Evolutionary conservation across 768 basidiomycete genomes (phyloP).

Genomic region (Tylopilus subfusipes): DNA sequence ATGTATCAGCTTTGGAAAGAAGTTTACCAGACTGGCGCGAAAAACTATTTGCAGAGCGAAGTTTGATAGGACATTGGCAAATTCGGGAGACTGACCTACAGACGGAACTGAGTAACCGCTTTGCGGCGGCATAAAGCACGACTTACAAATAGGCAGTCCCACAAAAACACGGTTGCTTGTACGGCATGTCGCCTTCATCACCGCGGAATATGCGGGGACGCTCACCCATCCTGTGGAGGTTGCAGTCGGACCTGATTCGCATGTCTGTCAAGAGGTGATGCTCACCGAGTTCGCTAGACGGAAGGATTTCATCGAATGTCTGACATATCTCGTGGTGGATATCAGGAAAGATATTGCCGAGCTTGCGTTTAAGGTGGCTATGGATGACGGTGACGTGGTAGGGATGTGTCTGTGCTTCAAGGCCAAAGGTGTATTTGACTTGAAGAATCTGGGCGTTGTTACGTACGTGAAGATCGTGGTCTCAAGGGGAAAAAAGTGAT

Average conservation of each 20-base stretch:
- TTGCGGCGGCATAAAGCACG: neutral
- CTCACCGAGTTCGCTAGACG: conserved; percentile 19
- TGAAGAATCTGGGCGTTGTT: conserved; percentile 33
- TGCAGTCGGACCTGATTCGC: conserved; percentile 9
- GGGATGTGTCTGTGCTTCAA: conserved; percentile 29
- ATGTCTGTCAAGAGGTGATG: neutral
- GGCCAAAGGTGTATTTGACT: conserved; percentile 37
- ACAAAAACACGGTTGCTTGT: conserved; percentile 42
- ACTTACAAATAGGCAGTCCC: conserved; percentile 37
- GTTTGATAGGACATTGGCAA: conserved; percentile 30
- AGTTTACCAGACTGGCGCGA: conserved; percentile 31
- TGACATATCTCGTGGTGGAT: conserved; percentile 34
- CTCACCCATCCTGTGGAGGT: conserved; percentile 28
- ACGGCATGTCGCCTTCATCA: conserved; percentile 34
- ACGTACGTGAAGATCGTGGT: conserved; percentile 13
- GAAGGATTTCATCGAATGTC: conserved; percentile 31
- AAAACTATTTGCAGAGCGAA: conserved; percentile 35
- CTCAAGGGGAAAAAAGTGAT: neutral
- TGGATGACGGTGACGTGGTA: conserved; percentile 37
- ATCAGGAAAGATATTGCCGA: conserved; percentile 31
- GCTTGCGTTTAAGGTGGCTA: conserved; percentile 33
- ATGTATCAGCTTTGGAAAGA: conserved; percentile 33
- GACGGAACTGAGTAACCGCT: conserved; percentile 8
- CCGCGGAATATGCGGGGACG: conserved; percentile 26
- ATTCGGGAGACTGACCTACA: conserved; percentile 37